These are phyloP conservation scores for Citrullus colocynthis DNA, from an alignment of 306 rosid species.

Conservation along the genomic window DNA sequence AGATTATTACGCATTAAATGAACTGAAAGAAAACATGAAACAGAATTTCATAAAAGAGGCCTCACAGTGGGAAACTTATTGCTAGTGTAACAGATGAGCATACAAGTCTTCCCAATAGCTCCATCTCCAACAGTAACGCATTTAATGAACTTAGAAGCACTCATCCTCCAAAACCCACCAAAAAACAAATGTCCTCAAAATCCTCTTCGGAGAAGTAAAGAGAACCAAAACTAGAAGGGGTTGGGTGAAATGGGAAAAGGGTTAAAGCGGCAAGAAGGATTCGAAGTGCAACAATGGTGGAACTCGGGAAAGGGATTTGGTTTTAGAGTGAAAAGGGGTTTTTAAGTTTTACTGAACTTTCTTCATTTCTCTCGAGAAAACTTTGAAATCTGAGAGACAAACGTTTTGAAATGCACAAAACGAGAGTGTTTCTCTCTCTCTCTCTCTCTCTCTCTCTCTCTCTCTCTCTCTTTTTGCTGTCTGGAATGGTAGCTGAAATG, in stretches of 20 bases:
- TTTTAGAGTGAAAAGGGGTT: background rate
- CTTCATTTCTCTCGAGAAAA: background rate
- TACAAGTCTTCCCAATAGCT: constrained; percentile 97
- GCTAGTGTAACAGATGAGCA: constrained; percentile 98
- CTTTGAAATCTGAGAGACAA: background rate
- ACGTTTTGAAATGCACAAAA: background rate
- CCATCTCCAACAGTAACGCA: constrained; percentile 99
- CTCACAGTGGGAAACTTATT: constrained; percentile 95
- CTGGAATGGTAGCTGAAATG: constrained; percentile 3
- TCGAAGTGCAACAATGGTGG: background rate
- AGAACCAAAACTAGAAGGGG: background rate
- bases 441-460: no score
- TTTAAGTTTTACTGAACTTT: background rate
- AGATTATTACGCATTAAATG: background rate
- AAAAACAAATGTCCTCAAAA: background rate
- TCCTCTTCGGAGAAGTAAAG: background rate
- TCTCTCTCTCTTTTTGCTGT: background rate
- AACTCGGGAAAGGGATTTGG: background rate
- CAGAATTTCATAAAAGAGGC: background rate
- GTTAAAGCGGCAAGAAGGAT: background rate
- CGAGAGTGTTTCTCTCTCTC: background rate
- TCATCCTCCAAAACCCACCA: constrained; percentile 33
- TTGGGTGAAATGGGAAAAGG: background rate
- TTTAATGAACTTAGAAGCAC: constrained; percentile 97
- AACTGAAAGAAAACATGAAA: background rate